Percentiles rank a stretch among this genome's conserved stretches.
These are phyloP conservation scores for Goffeauzyma gilvescens DNA, from an alignment of 768 basidiomycete genomes.

Conservation along the genomic window DNA sequence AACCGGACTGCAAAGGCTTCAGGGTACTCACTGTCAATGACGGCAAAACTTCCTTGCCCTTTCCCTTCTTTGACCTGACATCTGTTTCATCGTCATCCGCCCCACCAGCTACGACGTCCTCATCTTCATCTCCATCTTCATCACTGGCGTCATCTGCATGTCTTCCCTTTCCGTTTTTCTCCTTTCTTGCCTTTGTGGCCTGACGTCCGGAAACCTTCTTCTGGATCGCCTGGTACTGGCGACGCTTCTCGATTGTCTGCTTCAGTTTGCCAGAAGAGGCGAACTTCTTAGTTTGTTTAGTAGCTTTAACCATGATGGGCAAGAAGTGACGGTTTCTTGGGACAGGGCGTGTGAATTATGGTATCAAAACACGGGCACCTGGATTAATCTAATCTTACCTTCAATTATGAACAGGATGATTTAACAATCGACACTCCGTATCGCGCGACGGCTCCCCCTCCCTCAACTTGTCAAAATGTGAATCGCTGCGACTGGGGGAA, in stretches of 20 bases:
- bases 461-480: too few species aligned
- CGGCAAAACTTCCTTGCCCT: constrained; percentile 3
- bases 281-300: constrained; percentile 72
- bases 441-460: too few species aligned
- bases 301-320: constrained; percentile 38
- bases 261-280: constrained; percentile 73
- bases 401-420: too few species aligned
- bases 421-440: too few species aligned
- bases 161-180: constrained; percentile 30
- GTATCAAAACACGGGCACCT: too few species aligned
- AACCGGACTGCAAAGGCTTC: constrained; percentile 36
- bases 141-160: constrained; percentile 18
- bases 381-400: too few species aligned
- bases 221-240: constrained; percentile 56
- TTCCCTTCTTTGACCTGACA: constrained; percentile 13
- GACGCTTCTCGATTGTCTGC: constrained; percentile 63
- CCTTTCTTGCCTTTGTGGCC: constrained; percentile 32
- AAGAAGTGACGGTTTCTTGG: too few species aligned
- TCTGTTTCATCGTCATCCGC: constrained; percentile 24
- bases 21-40: constrained; percentile 14
- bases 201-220: constrained; percentile 51
- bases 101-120: constrained; percentile 26
- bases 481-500: too few species aligned
- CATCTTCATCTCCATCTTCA: constrained; percentile 17
- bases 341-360: too few species aligned